Percentiles rank a stretch among this genome's conserved stretches.
phyloP scores from a whole-genome alignment of 2,329 filamentous ascomycete genomes.

The Claviceps spartinae region DNA sequence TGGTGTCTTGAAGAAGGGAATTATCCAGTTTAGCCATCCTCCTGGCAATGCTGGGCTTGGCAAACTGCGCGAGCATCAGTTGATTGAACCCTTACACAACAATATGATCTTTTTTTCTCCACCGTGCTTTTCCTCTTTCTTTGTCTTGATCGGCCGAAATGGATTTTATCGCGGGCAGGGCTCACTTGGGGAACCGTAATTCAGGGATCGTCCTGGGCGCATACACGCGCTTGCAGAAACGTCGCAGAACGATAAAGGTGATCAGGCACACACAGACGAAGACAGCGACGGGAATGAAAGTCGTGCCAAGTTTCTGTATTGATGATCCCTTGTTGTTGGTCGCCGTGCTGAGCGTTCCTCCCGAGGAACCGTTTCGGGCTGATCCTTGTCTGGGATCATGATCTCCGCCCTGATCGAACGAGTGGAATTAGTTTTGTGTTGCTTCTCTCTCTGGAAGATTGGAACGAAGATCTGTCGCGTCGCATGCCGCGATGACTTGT shows the following conservation, averaged over 20 bases:
- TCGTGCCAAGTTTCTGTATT: constrained; percentile 28
- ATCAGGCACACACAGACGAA: constrained; percentile 36
- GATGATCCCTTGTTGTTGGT: constrained; percentile 22
- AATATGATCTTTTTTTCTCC: background rate
- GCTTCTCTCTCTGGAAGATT: too few species aligned
- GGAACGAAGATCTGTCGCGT: background rate
- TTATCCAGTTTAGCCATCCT: constrained; percentile 55
- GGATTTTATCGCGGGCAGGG: background rate
- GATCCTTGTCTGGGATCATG: constrained; percentile 22
- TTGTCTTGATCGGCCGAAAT: background rate
- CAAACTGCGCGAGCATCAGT: constrained; percentile 25
- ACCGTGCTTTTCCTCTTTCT: background rate
- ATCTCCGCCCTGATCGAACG: constrained; percentile 1
- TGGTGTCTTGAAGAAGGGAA: constrained; percentile 49
- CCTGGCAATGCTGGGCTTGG: constrained; percentile 45
- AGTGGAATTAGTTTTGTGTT: background rate
- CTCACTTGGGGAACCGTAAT: constrained; percentile 29
- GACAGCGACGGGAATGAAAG: constrained; percentile 39
- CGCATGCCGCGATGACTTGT: background rate
- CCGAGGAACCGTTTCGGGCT: constrained; percentile 18
- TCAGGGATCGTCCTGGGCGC: constrained; percentile 36
- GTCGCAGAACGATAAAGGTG: constrained; percentile 35
- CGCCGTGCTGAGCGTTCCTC: constrained; percentile 22
- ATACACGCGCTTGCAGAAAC: constrained; percentile 38
- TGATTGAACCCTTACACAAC: background rate